Conservation (phyloP, 2,329 filamentous ascomycete genomes). For the Colletotrichum plurivorum region DNA sequence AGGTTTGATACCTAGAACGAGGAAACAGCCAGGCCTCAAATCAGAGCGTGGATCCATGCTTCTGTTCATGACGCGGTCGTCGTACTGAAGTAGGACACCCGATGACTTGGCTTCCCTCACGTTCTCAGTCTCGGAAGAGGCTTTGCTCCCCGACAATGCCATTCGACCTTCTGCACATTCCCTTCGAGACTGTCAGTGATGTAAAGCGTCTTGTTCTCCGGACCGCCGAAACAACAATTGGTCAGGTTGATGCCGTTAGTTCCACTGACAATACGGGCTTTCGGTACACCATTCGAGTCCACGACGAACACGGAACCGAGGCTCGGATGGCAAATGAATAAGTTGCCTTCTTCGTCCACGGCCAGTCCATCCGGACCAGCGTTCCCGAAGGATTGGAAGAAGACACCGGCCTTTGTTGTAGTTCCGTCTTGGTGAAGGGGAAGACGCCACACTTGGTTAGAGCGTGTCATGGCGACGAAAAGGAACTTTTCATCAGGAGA, state of each 20-base stretch:
- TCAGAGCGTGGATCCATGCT: no score
- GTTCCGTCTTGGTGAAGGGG: slow-evolving; percentile 55
- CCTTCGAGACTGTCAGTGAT: slow-evolving; percentile 58
- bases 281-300: slow-evolving; percentile 53
- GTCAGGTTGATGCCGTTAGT: slow-evolving; percentile 53
- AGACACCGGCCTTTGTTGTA: slow-evolving; percentile 54
- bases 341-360: slow-evolving; percentile 54
- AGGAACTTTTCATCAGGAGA: slow-evolving; percentile 55
- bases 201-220: slow-evolving; percentile 53
- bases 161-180: slow-evolving; percentile 50
- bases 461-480: slow-evolving; percentile 56
- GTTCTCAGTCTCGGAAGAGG: slow-evolving; percentile 1
- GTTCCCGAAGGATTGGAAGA: slow-evolving; percentile 58
- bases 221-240: slow-evolving; percentile 57
- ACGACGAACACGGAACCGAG: slow-evolving; percentile 55
- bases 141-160: slow-evolving; percentile 49
- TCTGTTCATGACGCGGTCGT: no score
- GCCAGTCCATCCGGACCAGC: slow-evolving; percentile 55
- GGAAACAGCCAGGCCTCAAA: no score
- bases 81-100: no score
- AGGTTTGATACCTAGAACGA: no score
- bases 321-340: slow-evolving; percentile 54
- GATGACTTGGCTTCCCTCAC: not conserved
- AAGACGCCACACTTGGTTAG: slow-evolving; percentile 58
- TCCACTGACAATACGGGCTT: slow-evolving; percentile 52